Evolutionary conservation across 768 basidiomycete species (phyloP), one percentile per base, ranked within the genome.

Genomic region (Galerina sulciceps): DNA sequence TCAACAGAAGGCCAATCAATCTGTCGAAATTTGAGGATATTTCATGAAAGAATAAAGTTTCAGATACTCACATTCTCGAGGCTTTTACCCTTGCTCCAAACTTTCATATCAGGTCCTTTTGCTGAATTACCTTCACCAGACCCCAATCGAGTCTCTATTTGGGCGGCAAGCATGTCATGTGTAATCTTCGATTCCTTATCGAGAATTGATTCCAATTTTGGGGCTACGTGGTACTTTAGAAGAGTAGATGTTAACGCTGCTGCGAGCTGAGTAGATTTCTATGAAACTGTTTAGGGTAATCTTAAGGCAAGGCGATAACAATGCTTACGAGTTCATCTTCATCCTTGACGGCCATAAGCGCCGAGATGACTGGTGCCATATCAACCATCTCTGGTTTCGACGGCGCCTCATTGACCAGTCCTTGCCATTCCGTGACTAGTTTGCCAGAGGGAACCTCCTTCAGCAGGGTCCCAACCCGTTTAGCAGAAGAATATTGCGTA

Each of bases 401-500:
- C 5, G 76, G 71, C 11, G 85, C 76, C 14, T 78, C 82, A 4
- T 78, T 75, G 17, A 93, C 68, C 15, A 83, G 80, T 49, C 82
- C 82, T 59, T 87, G 87, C 95, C 95, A 99, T 62, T 97, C 96
- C 26, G 83, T 81, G 20, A 93, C 81, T 56, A 97, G 76, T 73
- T 96, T 97, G 58, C 97, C 97, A 0, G 85, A 78, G 65, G 90
- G 90, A 13, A 84, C 75, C 72, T 99, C 96, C 75, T 97, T 99
- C 18, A 81, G 71, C 40, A 98, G 81, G 1, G 84, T 81, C 35
- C 90, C 96, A 47, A 94, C 85, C 59, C 86, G 85, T 63, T 81
- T 80, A 63, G 83, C 76, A 5, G 82, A 80, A n/a, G 79, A 75
- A 68, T 89, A 92, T 8, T 77, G 76, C 49, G 83, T 77, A 2